phyloP scores from a whole-genome alignment of 2,329 filamentous ascomycete genomes.

The Amauroascus verrucosus region DNA sequence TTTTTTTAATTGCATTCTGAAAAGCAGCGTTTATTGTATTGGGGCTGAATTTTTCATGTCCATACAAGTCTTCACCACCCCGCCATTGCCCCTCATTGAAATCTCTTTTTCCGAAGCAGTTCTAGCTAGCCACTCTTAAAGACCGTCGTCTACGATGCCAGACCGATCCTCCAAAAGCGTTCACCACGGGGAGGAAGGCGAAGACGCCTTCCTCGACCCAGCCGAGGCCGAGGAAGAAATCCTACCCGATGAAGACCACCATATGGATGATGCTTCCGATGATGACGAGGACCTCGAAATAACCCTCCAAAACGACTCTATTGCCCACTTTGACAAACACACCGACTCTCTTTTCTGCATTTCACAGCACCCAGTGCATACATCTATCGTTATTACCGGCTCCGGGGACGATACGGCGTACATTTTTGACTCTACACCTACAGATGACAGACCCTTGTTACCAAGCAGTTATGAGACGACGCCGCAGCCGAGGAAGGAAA shows the following conservation, averaged over 20 bases:
- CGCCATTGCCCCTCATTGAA: conserved; percentile 10
- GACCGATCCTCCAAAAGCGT: not conserved
- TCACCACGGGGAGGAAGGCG: conserved; percentile 37
- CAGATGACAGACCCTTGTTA: conserved; percentile 53
- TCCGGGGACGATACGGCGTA: conserved; percentile 80
- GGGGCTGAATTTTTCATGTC: not conserved
- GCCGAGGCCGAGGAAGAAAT: conserved; percentile 73
- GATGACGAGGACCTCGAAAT: conserved; percentile 58
- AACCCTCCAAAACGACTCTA: conserved; percentile 77
- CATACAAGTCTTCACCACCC: not conserved
- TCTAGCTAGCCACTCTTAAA: not conserved
- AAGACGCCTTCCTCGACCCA: conserved; percentile 62
- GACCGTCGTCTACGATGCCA: conserved; percentile 4
- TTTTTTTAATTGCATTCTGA: not conserved
- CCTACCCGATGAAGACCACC: conserved; percentile 57
- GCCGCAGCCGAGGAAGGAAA: conserved; percentile 48
- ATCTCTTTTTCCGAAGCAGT: not conserved
- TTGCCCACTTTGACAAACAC: conserved; percentile 83
- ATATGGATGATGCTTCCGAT: conserved; percentile 69
- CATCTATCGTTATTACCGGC: conserved; percentile 73
- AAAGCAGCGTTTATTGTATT: not conserved
- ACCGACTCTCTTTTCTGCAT: conserved; percentile 91
- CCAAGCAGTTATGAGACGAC: conserved; percentile 64
- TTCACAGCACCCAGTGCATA: conserved; percentile 74
- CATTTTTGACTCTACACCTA: conserved; percentile 65